phyloP scores from a whole-genome alignment of 352 stramenopile species.

The Pythium periplocum region DNA sequence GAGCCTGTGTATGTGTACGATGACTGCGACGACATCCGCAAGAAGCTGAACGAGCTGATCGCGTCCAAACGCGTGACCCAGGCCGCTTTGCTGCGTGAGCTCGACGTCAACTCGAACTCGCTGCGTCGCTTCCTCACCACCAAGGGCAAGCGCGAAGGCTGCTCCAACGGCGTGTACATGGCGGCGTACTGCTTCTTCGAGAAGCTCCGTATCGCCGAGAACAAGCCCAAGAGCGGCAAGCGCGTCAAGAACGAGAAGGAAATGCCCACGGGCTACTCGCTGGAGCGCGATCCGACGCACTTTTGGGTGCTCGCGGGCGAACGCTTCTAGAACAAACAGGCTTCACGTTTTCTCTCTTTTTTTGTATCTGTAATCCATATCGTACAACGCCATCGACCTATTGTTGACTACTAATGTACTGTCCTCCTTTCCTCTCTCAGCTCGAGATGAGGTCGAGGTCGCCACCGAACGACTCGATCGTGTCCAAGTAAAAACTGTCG shows the following conservation, averaged over 20 bases:
- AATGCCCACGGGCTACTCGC: constrained; percentile 18
- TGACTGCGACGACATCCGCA: constrained; percentile 48
- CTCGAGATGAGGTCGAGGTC: constrained; percentile 60
- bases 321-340: not conserved
- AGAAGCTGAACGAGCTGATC: constrained; percentile 39
- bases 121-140: constrained; percentile 38
- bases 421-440: constrained; percentile 19
- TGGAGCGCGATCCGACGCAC: constrained; percentile 24
- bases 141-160: constrained; percentile 43
- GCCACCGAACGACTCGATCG: constrained; percentile 53
- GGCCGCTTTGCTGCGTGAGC: constrained; percentile 24
- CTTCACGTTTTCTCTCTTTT: constrained; percentile 3
- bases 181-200: constrained; percentile 53
- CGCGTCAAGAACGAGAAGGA: constrained; percentile 30
- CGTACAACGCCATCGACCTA: too few relatives aligned
- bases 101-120: constrained; percentile 46
- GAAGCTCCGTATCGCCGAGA: constrained; percentile 39
- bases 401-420: constrained; percentile 2
- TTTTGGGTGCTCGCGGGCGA: constrained; percentile 9
- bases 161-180: constrained; percentile 43
- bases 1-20: constrained; percentile 43
- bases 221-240: constrained; percentile 37
- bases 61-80: constrained; percentile 33
- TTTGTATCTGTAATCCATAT: constrained; percentile 2
- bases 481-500: constrained; percentile 76